Evolutionary conservation across 2,329 filamentous ascomycete species (phyloP), one percentile per base, ranked within the genome.

Genomic region (Penicillium sp.): DNA sequence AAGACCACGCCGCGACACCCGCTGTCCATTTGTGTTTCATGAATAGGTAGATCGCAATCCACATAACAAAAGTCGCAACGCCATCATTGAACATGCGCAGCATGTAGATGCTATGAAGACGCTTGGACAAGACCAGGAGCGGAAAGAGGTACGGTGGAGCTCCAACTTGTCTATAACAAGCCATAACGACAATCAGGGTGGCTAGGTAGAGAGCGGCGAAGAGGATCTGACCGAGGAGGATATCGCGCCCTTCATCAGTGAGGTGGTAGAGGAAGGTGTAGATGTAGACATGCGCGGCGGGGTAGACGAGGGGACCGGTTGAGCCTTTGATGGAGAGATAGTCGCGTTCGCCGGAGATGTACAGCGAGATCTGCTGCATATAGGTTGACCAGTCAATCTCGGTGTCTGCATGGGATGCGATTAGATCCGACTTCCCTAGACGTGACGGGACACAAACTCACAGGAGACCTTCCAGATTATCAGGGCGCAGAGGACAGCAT

Each of bases 381-480:
- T 98, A 98, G 0, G 93, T 89, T 51, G 80, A 81, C 92, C 92
- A 98, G 73, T 98, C 93, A 65, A 98, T 98, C 71, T 98, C 93
- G 38, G 93, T 98, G 68, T 98, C 93, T 88, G 59, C 37, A 23
- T 28, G 27, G 3, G 33, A 12, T 41, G 44, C 44, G 44, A 52
- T 61, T 55, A 61, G 57, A 42, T 49, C 23, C 28, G 44, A 41
- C 42, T 45, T 33, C 48, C 45, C 35, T 32, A 40, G 28, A 43
- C 45, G 52, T 35, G 47, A 48, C 35, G 32, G 23, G 32, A 41
- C 35, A 48, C 46, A 24, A 38, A 31, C 86, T 74, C 76, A 95
- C 90, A 95, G 35, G 90, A 84, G 50, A 95, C 79, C 68, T 84
- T 91, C 79, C 82, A 84, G 56, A 95, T 87, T 56, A 96, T 79